Evolutionary conservation across 1,139 yeast species (phyloP), one percentile per base, ranked within the genome.

Genomic region (Hansenula lynferdii): DNA sequence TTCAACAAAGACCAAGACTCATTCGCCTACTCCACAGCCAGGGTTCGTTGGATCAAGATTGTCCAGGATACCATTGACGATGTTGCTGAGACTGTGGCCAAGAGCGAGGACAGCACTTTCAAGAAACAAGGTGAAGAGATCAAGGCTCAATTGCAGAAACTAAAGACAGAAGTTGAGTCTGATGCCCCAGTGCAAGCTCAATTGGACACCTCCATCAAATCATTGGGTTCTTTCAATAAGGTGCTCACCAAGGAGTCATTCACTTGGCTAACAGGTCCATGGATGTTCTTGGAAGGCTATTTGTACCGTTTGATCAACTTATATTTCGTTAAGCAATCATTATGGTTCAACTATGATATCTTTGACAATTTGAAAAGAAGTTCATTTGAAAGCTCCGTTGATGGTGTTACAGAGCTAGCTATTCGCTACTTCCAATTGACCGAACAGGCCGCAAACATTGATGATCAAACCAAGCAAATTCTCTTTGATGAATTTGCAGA

Each of bases 271-370:
- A 71, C 81, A n/a, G 95, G 92, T 1, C 96, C 96, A 16, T 92
- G 99, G 99, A 67, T 92, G 41, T 83, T 71, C 54, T 69, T 85
- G 37, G 99, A 94, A 61, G 84, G 96, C 59, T 82, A 82, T 57
- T 58, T 92, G 45, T 92, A 92, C 64, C 77, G 95, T 43, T 61
- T 70, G 42, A 65, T 89, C 41, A 77, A 81, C 54, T 49, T 64
- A 28, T 56, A 66, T 50, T 65, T 80, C 57, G 56, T 67, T 40
- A 42, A 59, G 38, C 58, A 58, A 42, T 44, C 63, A 38, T 53
- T 50, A 22, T 82, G 89, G 89, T 58, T 62, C 36, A 51, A 65
- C 15, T 82, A 76, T 55, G 98, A 92, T 57, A 67, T 87, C 30
- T 92, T 90, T 57, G 75, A 75, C 42, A 59, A 65, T 27, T 72